A percentile compares a stretch with the other conserved stretches of the same genome.
Evolutionary conservation across 441 rosid genomes (phyloP).

Genomic region (Erysimum cheiri): DNA sequence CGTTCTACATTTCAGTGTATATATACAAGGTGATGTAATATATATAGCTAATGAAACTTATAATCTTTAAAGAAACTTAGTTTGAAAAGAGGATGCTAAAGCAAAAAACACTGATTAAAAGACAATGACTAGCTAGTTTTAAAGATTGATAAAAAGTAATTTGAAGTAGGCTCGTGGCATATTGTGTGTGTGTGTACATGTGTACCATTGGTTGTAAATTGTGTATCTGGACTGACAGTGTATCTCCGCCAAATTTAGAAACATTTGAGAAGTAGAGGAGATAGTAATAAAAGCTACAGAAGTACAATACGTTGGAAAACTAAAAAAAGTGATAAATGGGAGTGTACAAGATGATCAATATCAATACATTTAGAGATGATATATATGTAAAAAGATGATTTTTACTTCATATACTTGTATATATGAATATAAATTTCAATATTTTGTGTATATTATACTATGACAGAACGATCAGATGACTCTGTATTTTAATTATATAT

Average conservation of each 20-base stretch:
- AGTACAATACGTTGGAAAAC: neutral
- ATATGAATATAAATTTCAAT: neutral
- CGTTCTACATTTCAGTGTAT: neutral
- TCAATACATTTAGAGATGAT: slow-evolving; percentile 7
- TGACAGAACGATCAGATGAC: slow-evolving; percentile 1
- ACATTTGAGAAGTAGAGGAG: slow-evolving; percentile 14
- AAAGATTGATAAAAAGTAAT: neutral
- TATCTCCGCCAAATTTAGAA: slow-evolving; percentile 22
- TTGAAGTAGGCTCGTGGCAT: neutral
- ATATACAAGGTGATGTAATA: slow-evolving; percentile 4
- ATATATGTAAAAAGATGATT: slow-evolving; percentile 1
- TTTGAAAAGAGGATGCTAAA: slow-evolving; percentile 20
- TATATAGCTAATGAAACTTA: slow-evolving; percentile 3
- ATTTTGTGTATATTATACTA: neutral
- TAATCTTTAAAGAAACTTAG: slow-evolving; percentile 15
- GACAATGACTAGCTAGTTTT: slow-evolving; percentile 1
- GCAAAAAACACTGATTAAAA: neutral
- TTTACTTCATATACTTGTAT: neutral
- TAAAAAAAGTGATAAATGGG: neutral
- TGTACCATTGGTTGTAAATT: slow-evolving; percentile 17
- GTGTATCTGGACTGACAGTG: neutral
- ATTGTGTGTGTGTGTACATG: slow-evolving; percentile 15
- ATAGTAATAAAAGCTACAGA: slow-evolving; percentile 14
- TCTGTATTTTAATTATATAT: slow-evolving; percentile 12
- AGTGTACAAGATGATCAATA: slow-evolving; percentile 10